Evolutionary conservation across 2,329 filamentous ascomycete genomes (phyloP).

Genomic region (Pestalotiopsis sp.): DNA sequence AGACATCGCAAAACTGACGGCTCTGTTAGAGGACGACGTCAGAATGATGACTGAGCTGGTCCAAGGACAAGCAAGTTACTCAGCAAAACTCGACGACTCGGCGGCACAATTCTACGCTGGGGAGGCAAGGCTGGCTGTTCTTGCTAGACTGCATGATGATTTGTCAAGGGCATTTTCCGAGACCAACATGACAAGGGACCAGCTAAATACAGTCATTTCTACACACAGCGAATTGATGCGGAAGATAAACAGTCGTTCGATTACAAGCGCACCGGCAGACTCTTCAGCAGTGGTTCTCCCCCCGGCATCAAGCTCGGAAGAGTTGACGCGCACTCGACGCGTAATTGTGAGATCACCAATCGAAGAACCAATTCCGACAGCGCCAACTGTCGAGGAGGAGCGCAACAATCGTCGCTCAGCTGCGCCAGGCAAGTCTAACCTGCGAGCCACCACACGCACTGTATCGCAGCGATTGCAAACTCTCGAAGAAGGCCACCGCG

Average conservation of each 20-base stretch:
- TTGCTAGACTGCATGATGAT: neutral
- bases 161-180: neutral
- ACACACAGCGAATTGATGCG: neutral
- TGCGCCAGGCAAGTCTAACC: slow-evolving; percentile 6
- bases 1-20: neutral
- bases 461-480: neutral
- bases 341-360: slow-evolving; percentile 13
- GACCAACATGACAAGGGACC: neutral
- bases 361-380: neutral
- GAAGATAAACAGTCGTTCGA: neutral
- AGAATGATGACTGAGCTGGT: neutral
- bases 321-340: slow-evolving; percentile 1
- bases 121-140: neutral
- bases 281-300: neutral
- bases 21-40: slow-evolving; percentile 4
- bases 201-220: neutral
- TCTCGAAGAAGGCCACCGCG: neutral
- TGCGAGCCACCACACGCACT: slow-evolving; percentile 7
- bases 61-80: neutral
- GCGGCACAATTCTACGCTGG: neutral
- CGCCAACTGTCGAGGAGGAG: slow-evolving; percentile 13
- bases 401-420: slow-evolving; percentile 7
- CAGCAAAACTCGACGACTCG: neutral
- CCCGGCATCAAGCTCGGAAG: neutral
- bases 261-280: neutral